Base-by-base conservation (phyloP, 2,329 filamentous ascomycete genomes). In the Dothiorella sarmentorum region DNA sequence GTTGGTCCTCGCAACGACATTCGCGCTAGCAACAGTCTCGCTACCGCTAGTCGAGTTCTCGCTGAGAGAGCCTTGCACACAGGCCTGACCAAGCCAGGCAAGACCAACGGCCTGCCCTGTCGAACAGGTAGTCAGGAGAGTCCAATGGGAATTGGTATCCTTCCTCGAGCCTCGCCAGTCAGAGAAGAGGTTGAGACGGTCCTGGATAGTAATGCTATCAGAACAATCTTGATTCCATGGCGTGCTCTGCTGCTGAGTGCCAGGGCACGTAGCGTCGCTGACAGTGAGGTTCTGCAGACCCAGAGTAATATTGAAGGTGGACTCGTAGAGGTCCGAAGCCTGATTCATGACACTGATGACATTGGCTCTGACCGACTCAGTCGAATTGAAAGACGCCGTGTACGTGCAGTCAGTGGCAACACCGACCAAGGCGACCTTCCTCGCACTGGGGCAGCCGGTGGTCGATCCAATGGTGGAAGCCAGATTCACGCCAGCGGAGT, bases 331-430 rank as follows among this genome's bases (percentile, higher is more conserved):
- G 62, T 86, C 84, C 1, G 93, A 97, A 0, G 94, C 94, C 43
- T 85, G 80, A 75, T 96, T 97, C 71, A 99, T 88, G 69, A 90
- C 81, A 55, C 79, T 80, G 66, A 99, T 91, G 62, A 99, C 82
- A 70, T 94, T 94, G 62, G 82, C 73, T 58, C 86, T 82, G 22
- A 87, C 82, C n/a, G 83, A 78, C 52, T 83, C 78, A 42, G 82
- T 82, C 20, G 80, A 82, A 62, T 86, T 82, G 71, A 97, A 95
- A 3, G 80, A 80, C 2, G 78, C 78, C 37, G 87, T 91, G 70
- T 97, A 97, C 7, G 85, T 89, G 78, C 94, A 99, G 73, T 99
- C 94, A 0, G 91, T 94, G 7, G 91, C 94, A 35, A 97, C 85
- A 26, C 94, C 94, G 22, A 99, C 85, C 38, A 97, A 80, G 0